Evolutionary conservation across 805 yeast species (phyloP).

Genomic region (Starmerella vaccinii): DNA sequence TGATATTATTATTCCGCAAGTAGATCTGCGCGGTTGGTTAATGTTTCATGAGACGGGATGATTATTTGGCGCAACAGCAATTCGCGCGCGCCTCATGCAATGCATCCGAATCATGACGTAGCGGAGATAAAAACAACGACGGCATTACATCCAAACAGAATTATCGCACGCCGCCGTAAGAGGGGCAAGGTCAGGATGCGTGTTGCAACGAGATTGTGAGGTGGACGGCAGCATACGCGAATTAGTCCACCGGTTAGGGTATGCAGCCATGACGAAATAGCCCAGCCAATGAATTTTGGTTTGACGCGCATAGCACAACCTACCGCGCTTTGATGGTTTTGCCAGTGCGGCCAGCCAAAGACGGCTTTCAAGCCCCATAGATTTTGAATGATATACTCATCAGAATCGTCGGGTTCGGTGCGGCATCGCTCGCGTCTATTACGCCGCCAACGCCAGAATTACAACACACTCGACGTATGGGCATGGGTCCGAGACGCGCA

Average conservation of each 20-base stretch:
- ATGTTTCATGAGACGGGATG: not conserved
- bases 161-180: not conserved
- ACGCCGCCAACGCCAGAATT: not conserved
- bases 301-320: no score
- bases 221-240: conserved; percentile 1
- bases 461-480: not conserved
- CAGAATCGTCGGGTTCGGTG: no score
- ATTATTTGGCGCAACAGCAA: not conserved
- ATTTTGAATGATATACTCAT: no score
- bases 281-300: not conserved
- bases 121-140: not conserved
- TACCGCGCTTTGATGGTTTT: no score
- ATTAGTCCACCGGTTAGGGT: not conserved
- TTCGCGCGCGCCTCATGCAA: not conserved
- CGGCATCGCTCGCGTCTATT: no score
- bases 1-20: not conserved
- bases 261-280: not conserved
- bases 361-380: no score
- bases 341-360: no score
- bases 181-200: not conserved
- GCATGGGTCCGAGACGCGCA: not conserved
- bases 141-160: not conserved
- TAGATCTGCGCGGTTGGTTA: not conserved
- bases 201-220: not conserved
- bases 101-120: no score